Base-by-base conservation (phyloP, 805 yeast genomes). In the Debaryomyces prosopidis region DNA sequence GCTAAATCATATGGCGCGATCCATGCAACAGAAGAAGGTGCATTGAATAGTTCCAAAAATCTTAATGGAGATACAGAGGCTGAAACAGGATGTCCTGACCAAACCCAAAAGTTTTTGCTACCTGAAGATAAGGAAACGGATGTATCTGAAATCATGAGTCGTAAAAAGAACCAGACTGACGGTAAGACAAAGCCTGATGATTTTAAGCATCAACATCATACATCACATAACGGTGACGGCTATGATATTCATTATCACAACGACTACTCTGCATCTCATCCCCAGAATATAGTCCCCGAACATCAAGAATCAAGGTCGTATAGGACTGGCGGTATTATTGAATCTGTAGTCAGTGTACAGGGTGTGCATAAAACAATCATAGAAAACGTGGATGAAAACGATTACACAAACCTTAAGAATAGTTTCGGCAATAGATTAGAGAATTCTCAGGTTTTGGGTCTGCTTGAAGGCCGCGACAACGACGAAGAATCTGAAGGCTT, bases 321-420 rank as follows among this genome's bases (percentile, higher is more conserved):
- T 51, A 54, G 76, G 26, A 76, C 84, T 9, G 83, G 83, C 14
- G 85, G 92, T 7, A 83, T 89, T 43, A 78, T 87, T 44, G 97
- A 89, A 66, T 82, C 87, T 34, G 84, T 89, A 14, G 82, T 89
- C n/a, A 86, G 84, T 41, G 86, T 86, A 20, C 83, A 85, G 59
- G 97, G 96, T 43, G 87, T 87, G 16, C 83, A 82, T 55, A 89
- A 89, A 71, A 89, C 95, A 3, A 87, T 89, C 49, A 89, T 89
- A 56, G 92, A 86, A 55, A 84, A 81, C 43, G 75, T 77, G 5
- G 77, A 70, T 45, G 69, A 72, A 17, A 69, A 64, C 33, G 64
- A 57, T 8, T 42, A 27, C 12, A n/a, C 38, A 6, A 10, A 37
- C n/a, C 15, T 26, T 12, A 28, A 14, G 18, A 17, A 27, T 27